Evolutionary conservation across 345 rosid species (phyloP).

Genomic region (Salix caprea): DNA sequence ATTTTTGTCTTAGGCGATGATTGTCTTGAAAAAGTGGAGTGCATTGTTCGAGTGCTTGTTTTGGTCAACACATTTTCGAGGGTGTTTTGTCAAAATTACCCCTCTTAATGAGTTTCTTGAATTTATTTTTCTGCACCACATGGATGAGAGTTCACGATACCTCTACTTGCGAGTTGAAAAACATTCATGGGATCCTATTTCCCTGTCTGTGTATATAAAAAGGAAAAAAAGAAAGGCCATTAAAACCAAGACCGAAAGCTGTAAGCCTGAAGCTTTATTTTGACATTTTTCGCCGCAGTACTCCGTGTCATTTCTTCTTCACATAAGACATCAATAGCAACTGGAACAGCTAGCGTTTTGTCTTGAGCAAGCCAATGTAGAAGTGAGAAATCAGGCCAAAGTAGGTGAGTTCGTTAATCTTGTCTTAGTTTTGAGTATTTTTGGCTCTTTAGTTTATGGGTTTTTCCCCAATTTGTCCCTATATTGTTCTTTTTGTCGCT

Average conservation of each 20-base stretch:
- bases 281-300: conserved; percentile 7
- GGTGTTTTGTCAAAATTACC: conserved; percentile 14
- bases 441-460: not conserved
- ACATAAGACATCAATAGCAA: not conserved
- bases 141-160: not conserved
- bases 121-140: not conserved
- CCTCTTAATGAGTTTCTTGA: not conserved
- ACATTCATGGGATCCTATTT: too few relatives aligned
- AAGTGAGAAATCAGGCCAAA: conserved; percentile 19
- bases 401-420: conserved; percentile 31
- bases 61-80: not conserved
- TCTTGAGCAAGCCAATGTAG: conserved; percentile 24
- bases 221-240: not conserved
- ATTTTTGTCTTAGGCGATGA: too few relatives aligned
- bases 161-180: not conserved
- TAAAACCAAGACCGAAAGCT: not conserved
- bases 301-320: not conserved
- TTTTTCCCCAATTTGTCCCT: not conserved
- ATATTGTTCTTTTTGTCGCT: not conserved
- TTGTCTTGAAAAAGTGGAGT: too few relatives aligned
- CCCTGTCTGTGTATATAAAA: not conserved
- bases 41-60: too few relatives aligned
- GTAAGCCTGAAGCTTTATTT: not conserved
- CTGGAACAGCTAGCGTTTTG: not conserved
- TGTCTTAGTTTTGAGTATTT: conserved; percentile 4